Evolutionary conservation across 2,329 filamentous ascomycete genomes (phyloP), one percentile per base, ranked within the genome.

Genomic region (Aspergillus ustus): DNA sequence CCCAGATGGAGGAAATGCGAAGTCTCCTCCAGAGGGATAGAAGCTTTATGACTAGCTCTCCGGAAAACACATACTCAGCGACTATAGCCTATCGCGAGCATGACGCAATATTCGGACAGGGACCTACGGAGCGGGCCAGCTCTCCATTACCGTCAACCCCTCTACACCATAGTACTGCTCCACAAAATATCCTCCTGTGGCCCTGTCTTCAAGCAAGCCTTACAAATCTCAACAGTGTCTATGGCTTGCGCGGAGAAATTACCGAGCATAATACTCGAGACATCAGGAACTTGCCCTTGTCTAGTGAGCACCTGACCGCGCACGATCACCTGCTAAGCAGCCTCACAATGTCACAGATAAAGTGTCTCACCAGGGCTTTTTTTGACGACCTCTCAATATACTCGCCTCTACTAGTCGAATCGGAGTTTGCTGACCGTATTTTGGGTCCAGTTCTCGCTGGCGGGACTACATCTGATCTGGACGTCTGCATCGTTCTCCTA

Each of bases 121-220:
- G 13, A 40, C 34, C 15, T 5, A 17, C 34, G 15, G 34, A 40
- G 34, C 34, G 11, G 34, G 11, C 11, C 34, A 40, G 34, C 28
- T 51, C 48, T n/a, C 48, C 48, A 11, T 31, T 51, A 31, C 48
- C 48, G 13, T 34, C 25, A 17, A 51, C 25, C 15, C 48, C 48
- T 51, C 11, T 51, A 34, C 48, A 51, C 31, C 48, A 51, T 17
- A 51, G 48, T 34, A 51, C 48, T 28, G 48, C 48, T n/a, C 48
- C 48, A 7, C 46, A 49, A 17, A 49, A 49, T 28, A 49, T 49
- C 20, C 46, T 49, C 17, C 46, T 49, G 20, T 49, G 46, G 46
- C 46, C 46, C 28, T 49, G 46, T 25, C 46, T 49, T 17, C 46
- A 29, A 49, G 46, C 46, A 9, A 49, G 22, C 22, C 46, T 49